Percentiles rank a stretch among this genome's conserved stretches.
Evolutionary conservation across 805 yeast genomes (phyloP).

Genomic region (Suhomyces sp.): DNA sequence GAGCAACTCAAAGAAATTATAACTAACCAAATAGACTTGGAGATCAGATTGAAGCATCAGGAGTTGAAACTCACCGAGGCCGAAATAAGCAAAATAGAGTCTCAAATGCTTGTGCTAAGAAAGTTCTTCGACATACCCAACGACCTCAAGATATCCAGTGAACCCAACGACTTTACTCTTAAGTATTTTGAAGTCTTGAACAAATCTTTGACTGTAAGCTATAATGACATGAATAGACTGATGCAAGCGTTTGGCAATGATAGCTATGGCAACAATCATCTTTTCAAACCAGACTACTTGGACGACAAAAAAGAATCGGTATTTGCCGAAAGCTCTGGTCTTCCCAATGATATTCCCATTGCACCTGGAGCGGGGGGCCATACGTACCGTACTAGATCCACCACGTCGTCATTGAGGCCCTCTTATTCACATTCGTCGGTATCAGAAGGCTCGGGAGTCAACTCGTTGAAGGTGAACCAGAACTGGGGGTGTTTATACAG

Average conservation of each 20-base stretch:
- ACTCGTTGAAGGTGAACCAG: conserved; percentile 9
- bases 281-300: conserved; percentile 9
- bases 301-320: conserved; percentile 1
- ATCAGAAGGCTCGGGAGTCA: background rate
- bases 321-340: background rate
- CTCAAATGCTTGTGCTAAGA: conserved; percentile 53
- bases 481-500: conserved; percentile 53
- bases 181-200: conserved; percentile 40
- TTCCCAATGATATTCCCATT: background rate
- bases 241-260: background rate
- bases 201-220: conserved; percentile 31
- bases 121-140: conserved; percentile 43
- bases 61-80: conserved; percentile 50
- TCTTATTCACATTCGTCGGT: conserved; percentile 2
- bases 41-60: conserved; percentile 57
- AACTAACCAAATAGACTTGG: conserved; percentile 53
- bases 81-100: conserved; percentile 56
- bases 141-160: conserved; percentile 37
- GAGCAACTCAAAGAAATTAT: conserved; percentile 34
- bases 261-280: conserved; percentile 6
- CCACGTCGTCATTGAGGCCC: conserved; percentile 45
- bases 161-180: conserved; percentile 44
- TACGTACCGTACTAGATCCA: conserved; percentile 47
- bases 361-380: conserved; percentile 15
- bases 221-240: conserved; percentile 22